Base-by-base conservation (phyloP, 75 land plant species). In the Pinus albicaulis region DNA sequence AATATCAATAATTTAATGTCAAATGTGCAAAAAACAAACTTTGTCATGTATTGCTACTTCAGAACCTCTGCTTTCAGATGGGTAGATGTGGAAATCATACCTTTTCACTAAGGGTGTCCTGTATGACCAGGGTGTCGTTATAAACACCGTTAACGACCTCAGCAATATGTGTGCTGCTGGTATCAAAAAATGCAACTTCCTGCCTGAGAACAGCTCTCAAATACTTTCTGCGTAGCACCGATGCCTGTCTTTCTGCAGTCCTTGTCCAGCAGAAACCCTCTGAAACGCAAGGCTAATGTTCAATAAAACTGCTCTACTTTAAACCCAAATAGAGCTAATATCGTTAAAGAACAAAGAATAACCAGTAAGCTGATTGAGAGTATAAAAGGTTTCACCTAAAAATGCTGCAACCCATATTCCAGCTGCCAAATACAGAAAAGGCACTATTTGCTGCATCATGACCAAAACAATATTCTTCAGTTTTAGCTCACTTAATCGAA, bases 91-190 rank as follows among this genome's bases (percentile, higher is more conserved):
- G 17, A 61, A 34, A 69, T 24, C 6, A 15, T 36, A 90, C 92
- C 94, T 92, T 92, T 74, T 87, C 88, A 55, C 89, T 79, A 34
- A 92, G 76, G 38, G 82, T 88, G 63, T 89, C 89, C 77, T 89
- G 94, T 56, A 92, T 82, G 69, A 81, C 60, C 56, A 84, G 63
- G 20, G 74, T 83, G 66, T 87, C 85, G 24, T 71, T 82, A 20
- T 87, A 80, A 61, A 91, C 79, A 24, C 81, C 76, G 79, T 81
- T 76, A 25, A 89, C 77, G 3, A 87, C 87, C 34, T 89, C 82
- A 5, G 85, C 77, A 0, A 80, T 81, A 63, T 57, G 72, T 14
- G 73, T 56, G 5, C 38, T 70, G 20, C 79, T 58, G 20, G 80
- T 72, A 71, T 92, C 94, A 59, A 87, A 87, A 79, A 82, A 91